These are phyloP conservation scores for Acephala macrosclerotiorum DNA, from an alignment of 2,329 filamentous ascomycete genomes.

Conservation along the genomic window DNA sequence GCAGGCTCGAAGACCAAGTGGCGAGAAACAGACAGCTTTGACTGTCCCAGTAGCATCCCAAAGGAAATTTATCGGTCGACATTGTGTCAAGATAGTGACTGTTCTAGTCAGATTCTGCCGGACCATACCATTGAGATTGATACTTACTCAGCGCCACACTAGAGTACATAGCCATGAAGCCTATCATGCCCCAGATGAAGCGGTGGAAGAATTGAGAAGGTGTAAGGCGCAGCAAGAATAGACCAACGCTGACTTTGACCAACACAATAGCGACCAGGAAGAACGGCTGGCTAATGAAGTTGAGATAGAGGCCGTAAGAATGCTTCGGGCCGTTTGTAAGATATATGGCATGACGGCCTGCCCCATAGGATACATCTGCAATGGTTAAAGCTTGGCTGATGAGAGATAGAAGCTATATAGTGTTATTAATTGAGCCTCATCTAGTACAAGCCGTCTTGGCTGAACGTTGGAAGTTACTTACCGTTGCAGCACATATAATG, in stretches of 20 bases:
- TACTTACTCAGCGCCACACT: conserved; percentile 20
- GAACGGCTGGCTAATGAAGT: conserved; percentile 26
- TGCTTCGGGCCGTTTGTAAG: conserved; percentile 14
- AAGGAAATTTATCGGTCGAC: conserved; percentile 19
- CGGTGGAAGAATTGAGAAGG: conserved; percentile 14
- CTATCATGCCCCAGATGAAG: conserved; percentile 23
- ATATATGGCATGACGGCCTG: conserved; percentile 26
- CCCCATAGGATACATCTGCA: conserved; percentile 27
- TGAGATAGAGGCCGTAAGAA: conserved; percentile 20
- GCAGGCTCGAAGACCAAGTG: conserved; percentile 22
- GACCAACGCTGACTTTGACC: conserved; percentile 21
- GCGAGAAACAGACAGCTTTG: conserved; percentile 20
- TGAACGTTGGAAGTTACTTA: conserved; percentile 39
- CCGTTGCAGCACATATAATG: conserved; percentile 50
- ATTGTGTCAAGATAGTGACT: conserved; percentile 28
- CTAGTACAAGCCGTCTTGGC: neutral
- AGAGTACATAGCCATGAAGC: conserved; percentile 24
- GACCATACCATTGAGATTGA: neutral
- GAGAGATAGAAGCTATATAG: conserved; percentile 17
- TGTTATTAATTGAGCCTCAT: conserved; percentile 11
- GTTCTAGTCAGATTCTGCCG: neutral
- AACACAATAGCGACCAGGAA: conserved; percentile 20
- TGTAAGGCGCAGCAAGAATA: conserved; percentile 22
- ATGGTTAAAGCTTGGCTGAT: conserved; percentile 14
- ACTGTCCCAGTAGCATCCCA: conserved; percentile 17